Base-by-base conservation (phyloP, 495 filamentous ascomycete species). In the Chaetomium cochliodes region DNA sequence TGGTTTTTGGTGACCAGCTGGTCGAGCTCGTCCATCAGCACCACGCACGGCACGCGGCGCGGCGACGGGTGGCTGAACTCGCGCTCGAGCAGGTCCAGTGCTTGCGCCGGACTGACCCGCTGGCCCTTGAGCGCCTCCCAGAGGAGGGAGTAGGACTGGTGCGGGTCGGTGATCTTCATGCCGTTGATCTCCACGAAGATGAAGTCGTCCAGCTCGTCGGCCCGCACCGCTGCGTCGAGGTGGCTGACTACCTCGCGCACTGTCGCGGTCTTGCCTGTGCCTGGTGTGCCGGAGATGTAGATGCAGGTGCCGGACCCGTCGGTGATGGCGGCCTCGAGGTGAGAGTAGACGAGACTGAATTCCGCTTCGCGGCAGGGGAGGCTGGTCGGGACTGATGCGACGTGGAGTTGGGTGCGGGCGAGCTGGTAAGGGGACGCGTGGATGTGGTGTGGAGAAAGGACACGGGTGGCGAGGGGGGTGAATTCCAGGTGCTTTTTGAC, bases 141-240 rank as follows among this genome's bases (percentile, higher is more conserved):
- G 7, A 99, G 86, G 13, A 98, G 79, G 5, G 91, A 88, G 76
- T 99, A 99, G 0, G 93, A 90, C 74, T 99, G 96, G 73, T 98
- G 92, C 0, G 96, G 94, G 74, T 99, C 96, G 0, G 96, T 94
- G 69, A 98, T 90, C 81, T 97, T 98, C 96, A 99, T 98, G 57
- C 96, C 96, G 76, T 99, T 99, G 77, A 99, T 98, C 76, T 99
- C 96, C 66, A 98, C 93, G 67, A 98, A 99, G 67, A 96, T 96
- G 74, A 99, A 99, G 74, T 99, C 96, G 69, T 98, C 96, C 58
- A 99, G 86, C 77, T 98, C 93, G 73, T 99, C 96, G 13, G 87
- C 86, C 37, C 84, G 82, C 6, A 98, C 94, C 1, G 92, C 87
- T 5, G 84, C 85, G 65, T 97, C 92, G 12, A 99, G 84, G 74